A percentile compares a stretch with the other conserved stretches of the same genome.
These are phyloP conservation scores for Marsdenia floribunda DNA, from an alignment of 257 asterid genomes.

Conservation along the genomic window DNA sequence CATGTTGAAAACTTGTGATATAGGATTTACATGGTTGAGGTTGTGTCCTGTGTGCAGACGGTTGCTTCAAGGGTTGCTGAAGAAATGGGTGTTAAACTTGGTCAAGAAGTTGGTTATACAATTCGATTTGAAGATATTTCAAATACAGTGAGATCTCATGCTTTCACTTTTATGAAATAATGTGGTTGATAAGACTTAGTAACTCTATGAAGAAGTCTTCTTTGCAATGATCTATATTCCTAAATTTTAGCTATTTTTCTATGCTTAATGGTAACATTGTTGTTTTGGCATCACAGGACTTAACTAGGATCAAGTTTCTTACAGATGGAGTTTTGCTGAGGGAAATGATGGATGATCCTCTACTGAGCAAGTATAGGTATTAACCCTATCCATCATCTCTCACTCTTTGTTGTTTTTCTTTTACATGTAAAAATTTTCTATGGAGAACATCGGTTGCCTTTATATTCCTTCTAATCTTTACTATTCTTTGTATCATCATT, in stretches of 20 bases:
- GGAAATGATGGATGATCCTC: conserved; percentile 99
- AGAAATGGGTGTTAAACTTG: conserved; percentile 90
- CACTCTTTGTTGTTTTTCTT: not conserved
- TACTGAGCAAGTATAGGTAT: conserved; percentile 90
- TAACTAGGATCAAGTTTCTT: conserved; percentile 75
- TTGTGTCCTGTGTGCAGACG: conserved; percentile 40
- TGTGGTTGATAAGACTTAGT: not conserved
- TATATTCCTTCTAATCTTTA: not conserved
- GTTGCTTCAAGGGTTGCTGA: conserved; percentile 89
- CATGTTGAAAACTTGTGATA: not conserved
- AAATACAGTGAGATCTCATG: conserved; percentile 42
- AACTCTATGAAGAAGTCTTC: not conserved
- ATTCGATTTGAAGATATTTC: conserved; percentile 95
- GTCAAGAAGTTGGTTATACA: conserved; percentile 94
- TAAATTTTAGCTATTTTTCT: not conserved
- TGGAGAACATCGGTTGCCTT: not conserved
- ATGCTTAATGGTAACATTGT: conserved; percentile 17
- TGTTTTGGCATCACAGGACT: conserved; percentile 52
- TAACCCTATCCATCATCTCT: not conserved
- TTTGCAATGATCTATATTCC: not conserved
- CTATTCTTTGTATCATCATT: not conserved
- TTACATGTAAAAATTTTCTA: not conserved
- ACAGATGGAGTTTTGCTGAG: conserved; percentile 96
- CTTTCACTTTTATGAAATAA: not conserved
- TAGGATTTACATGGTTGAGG: conserved; percentile 8